These are phyloP conservation scores for Pseudogymnoascus sp. DNA, from an alignment of 2,329 filamentous ascomycete species.

Conservation along the genomic window DNA sequence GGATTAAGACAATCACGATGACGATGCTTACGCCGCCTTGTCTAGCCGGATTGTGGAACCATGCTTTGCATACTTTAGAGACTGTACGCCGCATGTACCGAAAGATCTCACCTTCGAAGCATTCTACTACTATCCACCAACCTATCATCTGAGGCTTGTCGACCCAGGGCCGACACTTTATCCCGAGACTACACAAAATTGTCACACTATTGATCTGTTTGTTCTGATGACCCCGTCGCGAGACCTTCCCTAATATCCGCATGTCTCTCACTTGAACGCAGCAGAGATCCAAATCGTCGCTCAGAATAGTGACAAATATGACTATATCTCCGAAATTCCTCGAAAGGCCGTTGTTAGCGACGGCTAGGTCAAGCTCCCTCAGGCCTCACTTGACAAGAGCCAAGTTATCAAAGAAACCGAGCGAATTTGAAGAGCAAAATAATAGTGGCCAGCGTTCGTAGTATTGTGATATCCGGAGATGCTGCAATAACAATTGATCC, in stretches of 20 bases:
- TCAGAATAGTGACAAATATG: not conserved
- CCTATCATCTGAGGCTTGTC: slow-evolving; percentile 14
- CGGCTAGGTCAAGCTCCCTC: slow-evolving; percentile 11
- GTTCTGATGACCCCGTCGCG: slow-evolving; percentile 13
- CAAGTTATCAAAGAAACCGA: slow-evolving; percentile 14
- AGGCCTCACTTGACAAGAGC: slow-evolving; percentile 12
- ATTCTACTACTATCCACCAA: slow-evolving; percentile 14
- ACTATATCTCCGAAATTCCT: slow-evolving; percentile 13
- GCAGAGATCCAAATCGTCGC: slow-evolving; percentile 11
- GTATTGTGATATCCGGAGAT: slow-evolving; percentile 11
- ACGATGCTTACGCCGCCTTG: slow-evolving; percentile 14
- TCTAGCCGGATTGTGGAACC: slow-evolving; percentile 14
- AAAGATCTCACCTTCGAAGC: slow-evolving; percentile 14
- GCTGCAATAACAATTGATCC: slow-evolving; percentile 12
- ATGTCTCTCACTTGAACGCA: slow-evolving; percentile 11
- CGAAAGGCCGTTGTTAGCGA: slow-evolving; percentile 11
- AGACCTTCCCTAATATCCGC: slow-evolving; percentile 11
- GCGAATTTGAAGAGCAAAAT: slow-evolving; percentile 13
- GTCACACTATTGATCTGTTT: slow-evolving; percentile 13
- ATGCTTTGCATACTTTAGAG: slow-evolving; percentile 15
- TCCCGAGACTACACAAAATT: slow-evolving; percentile 12
- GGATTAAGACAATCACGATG: slow-evolving; percentile 12
- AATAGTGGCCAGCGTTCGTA: slow-evolving; percentile 13
- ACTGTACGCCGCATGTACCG: slow-evolving; percentile 11
- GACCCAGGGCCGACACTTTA: slow-evolving; percentile 11